Base-by-base conservation (phyloP, 1,284 basidiomycete species). In the Pholiota adiposa region DNA sequence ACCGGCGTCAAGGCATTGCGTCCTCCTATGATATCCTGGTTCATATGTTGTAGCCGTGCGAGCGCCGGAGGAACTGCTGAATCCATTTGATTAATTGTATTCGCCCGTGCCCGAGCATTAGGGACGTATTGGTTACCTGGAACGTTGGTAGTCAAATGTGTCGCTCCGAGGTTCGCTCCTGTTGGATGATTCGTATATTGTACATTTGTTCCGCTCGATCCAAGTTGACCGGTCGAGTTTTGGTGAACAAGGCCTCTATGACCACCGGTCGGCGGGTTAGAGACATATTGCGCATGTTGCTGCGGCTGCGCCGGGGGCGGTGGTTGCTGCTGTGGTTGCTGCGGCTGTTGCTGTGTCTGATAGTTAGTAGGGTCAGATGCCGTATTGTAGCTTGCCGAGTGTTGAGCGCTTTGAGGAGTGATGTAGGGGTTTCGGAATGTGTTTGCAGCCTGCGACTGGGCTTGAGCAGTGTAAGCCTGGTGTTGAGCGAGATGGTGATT, bases 401-500 rank as follows among this genome's bases (percentile, higher is more conserved):
- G 75, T 12, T 76, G 76, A 49, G 71, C 60, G 56, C 66, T 72
- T 72, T 76, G 78, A 14, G 80, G 76, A 4, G 81, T 81, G 50
- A 91, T 82, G 66, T 92, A 92, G 4, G 90, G 90, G 69, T 92
- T 92, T 33, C 90, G 80, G 71, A 84, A 88, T 8, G 86, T 80
- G 64, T 83, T 86, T 12, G 88, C 86, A 23, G 86, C 85, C 67
- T 90, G 87, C 0, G 83, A 81, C 65, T 89, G 87, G 25, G 88
- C 87, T 65, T 94, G 93, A 2, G 93, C 91, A 5, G 92, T 96
- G 73, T 94, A 96, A 18, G 89, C 91, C 75, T 98, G 96, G 70
- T 98, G 97, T 72, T 97, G 94, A 2, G 89, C 90, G 48, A 97
- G 83, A 70, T 97, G 96, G 66, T 97, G 95, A 67, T 96, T 96